phyloP scores from a whole-genome alignment of 805 yeast genomes.

The Middelhovenomyces tepae region DNA sequence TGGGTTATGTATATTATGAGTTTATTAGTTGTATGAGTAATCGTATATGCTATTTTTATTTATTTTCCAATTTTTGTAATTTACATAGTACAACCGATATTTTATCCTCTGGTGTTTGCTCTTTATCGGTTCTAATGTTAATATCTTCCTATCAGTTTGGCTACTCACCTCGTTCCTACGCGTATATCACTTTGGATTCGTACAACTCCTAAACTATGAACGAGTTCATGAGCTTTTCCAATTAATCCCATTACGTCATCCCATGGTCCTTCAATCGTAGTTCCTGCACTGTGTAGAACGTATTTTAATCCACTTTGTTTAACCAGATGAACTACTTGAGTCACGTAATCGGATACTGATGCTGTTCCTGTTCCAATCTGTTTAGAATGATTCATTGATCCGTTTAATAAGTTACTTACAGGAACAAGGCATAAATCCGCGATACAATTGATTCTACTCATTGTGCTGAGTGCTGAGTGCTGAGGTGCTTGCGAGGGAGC shows the following conservation, averaged over 20 bases:
- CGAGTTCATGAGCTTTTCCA: slow-evolving; percentile 65
- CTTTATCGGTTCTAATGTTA: slow-evolving; percentile 51
- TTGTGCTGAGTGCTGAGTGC: too few species aligned
- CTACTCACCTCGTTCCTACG: slow-evolving; percentile 58
- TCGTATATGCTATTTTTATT: slow-evolving; percentile 1
- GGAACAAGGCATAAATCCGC: slow-evolving; percentile 87
- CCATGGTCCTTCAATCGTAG: slow-evolving; percentile 90
- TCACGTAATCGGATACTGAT: slow-evolving; percentile 74
- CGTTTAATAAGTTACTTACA: slow-evolving; percentile 31
- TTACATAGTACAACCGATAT: slow-evolving; percentile 43
- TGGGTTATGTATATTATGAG: background rate
- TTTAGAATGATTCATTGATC: background rate
- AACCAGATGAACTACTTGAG: slow-evolving; percentile 57
- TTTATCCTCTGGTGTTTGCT: slow-evolving; percentile 65
- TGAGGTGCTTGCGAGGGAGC: too few species aligned
- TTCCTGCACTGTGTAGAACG: slow-evolving; percentile 84
- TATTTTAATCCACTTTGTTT: slow-evolving; percentile 54
- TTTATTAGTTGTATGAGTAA: slow-evolving; percentile 1
- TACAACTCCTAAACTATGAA: slow-evolving; percentile 64
- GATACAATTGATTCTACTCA: slow-evolving; percentile 45
- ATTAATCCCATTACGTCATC: slow-evolving; percentile 71
- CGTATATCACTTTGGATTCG: slow-evolving; percentile 82
- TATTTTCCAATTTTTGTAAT: slow-evolving; percentile 6
- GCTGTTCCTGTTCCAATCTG: slow-evolving; percentile 71
- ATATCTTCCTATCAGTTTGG: slow-evolving; percentile 2